These are phyloP conservation scores for Gaeumannomyces tritici DNA, from an alignment of 2,329 filamentous ascomycete genomes.

Conservation along the genomic window DNA sequence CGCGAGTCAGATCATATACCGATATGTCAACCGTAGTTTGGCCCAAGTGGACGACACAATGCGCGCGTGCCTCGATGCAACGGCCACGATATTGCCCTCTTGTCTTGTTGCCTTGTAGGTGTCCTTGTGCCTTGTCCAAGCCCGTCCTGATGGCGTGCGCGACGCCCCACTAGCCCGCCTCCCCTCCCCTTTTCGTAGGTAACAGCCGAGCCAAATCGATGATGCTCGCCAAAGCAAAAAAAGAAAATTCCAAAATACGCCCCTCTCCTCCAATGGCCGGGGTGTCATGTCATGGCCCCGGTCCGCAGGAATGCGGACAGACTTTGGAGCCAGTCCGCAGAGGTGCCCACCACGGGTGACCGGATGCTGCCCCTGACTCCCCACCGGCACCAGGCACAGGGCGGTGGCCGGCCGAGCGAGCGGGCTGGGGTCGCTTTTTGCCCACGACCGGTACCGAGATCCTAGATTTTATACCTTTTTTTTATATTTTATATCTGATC, in stretches of 20 bases:
- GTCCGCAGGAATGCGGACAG: neutral
- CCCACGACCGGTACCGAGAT: neutral
- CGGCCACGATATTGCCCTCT: neutral
- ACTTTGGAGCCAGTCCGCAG: neutral
- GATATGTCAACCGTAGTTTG: neutral
- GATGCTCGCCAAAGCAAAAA: neutral
- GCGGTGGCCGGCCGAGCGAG: too few relatives aligned
- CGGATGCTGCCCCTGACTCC: neutral
- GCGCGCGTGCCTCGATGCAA: neutral
- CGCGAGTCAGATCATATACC: neutral
- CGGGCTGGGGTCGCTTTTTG: neutral
- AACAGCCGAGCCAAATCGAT: neutral
- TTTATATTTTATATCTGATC: too few relatives aligned
- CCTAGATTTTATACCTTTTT: too few relatives aligned
- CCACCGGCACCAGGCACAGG: neutral
- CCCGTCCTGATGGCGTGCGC: too few relatives aligned
- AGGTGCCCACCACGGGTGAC: neutral
- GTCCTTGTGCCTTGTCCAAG: too few relatives aligned
- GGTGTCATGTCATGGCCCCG: neutral
- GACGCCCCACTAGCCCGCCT: too few relatives aligned
- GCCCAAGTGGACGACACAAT: neutral
- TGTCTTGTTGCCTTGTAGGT: neutral
- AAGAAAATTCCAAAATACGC: neutral
- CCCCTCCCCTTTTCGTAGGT: neutral
- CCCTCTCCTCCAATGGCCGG: too few relatives aligned